Base-by-base conservation (phyloP, 176 grass and related monocot genomes). In the Triticum urartu region DNA sequence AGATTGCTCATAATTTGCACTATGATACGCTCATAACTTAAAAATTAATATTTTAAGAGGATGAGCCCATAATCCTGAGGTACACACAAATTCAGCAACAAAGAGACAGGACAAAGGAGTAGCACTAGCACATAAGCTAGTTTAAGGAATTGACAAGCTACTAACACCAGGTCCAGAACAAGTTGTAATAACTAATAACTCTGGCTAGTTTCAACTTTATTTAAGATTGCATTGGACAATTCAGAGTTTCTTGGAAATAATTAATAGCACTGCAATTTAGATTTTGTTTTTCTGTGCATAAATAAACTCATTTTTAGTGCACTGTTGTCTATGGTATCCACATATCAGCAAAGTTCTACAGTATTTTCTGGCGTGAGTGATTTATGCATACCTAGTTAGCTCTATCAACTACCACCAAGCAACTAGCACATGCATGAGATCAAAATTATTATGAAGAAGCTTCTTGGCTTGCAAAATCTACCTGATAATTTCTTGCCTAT, bases 71-170 rank as follows among this genome's bases (percentile, higher is more conserved):
- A 72, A 17, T 36, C 34, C 20, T 43, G 33, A 76, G 18, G 39
- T 75, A 76, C 12, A 30, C 36, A 15, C 75, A 50, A 79, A 79
- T 26, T 45, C 32, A 74, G 32, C 72, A 77, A 77, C 68, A 26
- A 73, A 52, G 12, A 77, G 62, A 67, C 39, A 20, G 28, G 42
- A 82, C 45, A 68, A 33, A 69, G 43, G 30, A 26, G 48, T 66
- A 76, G 56, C 12, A 64, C 63, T 75, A 77, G 68, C 21, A 66
- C 38, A 26, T 21, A 30, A n/a, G 26, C 5, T 45, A 62, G 13
- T 84, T 39, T n/a, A n/a, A 79, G 45, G 72, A 64, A 79, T 54
- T 30, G 45, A 42, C 62, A 28, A 18, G 32, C 2, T 65, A 80
- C 50, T 42, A 28, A 66, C 33, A 45, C 11, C n/a, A 58, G 20